phyloP scores from a whole-genome alignment of 2,329 filamentous ascomycete genomes.

The Gaeumannomyces tritici region DNA sequence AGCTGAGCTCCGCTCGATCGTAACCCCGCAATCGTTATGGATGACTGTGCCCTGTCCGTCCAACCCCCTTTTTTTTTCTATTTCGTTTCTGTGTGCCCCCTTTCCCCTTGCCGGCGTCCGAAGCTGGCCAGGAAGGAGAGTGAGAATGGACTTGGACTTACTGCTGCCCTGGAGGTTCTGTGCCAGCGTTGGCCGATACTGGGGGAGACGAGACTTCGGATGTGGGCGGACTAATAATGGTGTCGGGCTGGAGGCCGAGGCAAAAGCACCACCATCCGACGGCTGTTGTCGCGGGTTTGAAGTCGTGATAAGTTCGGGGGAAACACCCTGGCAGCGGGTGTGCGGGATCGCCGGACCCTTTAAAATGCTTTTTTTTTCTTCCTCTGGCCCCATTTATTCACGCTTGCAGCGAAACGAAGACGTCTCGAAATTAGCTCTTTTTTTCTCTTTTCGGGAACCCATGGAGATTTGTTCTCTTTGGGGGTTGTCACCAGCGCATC shows the following conservation, averaged over 20 bases:
- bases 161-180: neutral
- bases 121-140: neutral
- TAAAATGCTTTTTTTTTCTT: neutral
- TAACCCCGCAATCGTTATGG: neutral
- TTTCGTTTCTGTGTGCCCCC: neutral
- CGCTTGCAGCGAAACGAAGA: neutral
- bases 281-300: neutral
- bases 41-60: neutral
- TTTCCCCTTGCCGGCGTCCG: neutral
- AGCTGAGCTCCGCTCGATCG: neutral
- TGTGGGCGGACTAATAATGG: too few species aligned
- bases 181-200: neutral
- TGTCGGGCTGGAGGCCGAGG: too few species aligned
- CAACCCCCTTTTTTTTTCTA: neutral
- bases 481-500: neutral
- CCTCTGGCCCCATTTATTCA: neutral
- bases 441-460: neutral
- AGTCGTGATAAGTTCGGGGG: neutral
- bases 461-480: neutral
- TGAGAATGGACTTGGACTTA: neutral
- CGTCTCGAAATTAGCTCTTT: neutral
- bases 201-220: neutral
- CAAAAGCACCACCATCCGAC: neutral
- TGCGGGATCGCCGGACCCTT: neutral
- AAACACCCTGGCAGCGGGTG: neutral